Base-by-base conservation (phyloP, 371 early-diverging fungal species). In the Circinella minor region DNA sequence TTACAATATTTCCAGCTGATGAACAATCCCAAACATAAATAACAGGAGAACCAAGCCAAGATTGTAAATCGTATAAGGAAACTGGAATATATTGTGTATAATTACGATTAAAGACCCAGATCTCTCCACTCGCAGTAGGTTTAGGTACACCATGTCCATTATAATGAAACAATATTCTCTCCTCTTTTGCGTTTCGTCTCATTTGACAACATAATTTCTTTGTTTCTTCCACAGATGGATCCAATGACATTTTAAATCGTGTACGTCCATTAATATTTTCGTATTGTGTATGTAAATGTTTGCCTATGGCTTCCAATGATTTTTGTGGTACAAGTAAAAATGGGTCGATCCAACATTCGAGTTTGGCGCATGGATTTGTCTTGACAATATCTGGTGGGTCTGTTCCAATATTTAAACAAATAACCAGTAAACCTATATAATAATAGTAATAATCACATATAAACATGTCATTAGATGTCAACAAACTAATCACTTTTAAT, bases 91-190 rank as follows among this genome's bases (percentile, higher is more conserved):
- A 99, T 83, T 99, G 98, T 18, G 98, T 97, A 84, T 95, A 98
- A 68, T 90, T 91, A 71, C 94, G 92, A 86, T 99, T 98, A 74
- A 98, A 99, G 47, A 96, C 98, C 99, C 99, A 99, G 49, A 98
- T 91, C 77, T 99, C 99, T 55, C 99, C 99, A 71, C 94, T 94
- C 6, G 88, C 78, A 3, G 98, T 97, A 5, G 98, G 98, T 66
- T 92, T 93, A 14, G 99, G 99, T 18, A 99, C 98, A 59, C 99
- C 99, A 70, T 98, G 98, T 17, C 99, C 99, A 70, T 99, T 99
- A 85, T 98, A 99, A 75, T 99, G 97, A 72, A 98, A 96, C 66
- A 99, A 80, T 49, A 98, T 90, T 6, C 99, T 88, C 67, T 97
- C 98, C 66, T 96, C 96, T 79, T 96, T 96, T 38, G 96, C 94